Percentiles rank a stretch among this genome's conserved stretches.
These are phyloP conservation scores for Saccharomyces hybrid DNA, from an alignment of 1,139 yeast genomes.

Conservation along the genomic window DNA sequence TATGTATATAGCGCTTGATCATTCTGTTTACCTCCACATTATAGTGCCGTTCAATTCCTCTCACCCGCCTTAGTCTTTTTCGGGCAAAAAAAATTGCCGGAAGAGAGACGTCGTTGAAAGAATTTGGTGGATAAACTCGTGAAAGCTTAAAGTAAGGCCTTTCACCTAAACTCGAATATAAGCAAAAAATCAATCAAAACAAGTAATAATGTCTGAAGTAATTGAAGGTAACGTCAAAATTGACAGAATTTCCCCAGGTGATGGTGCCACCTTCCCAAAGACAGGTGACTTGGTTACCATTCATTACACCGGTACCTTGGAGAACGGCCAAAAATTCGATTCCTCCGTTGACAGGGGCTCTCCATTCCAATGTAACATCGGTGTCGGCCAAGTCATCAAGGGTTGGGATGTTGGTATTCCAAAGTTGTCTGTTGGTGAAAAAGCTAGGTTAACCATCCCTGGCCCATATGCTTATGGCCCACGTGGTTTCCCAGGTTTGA, in stretches of 20 bases:
- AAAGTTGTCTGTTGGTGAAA: conserved; percentile 83
- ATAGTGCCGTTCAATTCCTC: not conserved
- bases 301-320: conserved; percentile 92
- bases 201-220: conserved; percentile 28
- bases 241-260: conserved; percentile 43
- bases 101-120: not conserved
- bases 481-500: conserved; percentile 92
- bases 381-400: conserved; percentile 91
- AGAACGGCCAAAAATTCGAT: conserved; percentile 91
- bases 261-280: conserved; percentile 79
- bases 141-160: not conserved
- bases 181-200: not conserved
- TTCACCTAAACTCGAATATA: not conserved
- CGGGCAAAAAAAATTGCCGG: not conserved
- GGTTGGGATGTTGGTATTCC: conserved; percentile 97
- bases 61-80: not conserved
- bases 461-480: conserved; percentile 90
- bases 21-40: not conserved
- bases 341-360: conserved; percentile 89
- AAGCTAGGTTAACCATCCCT: conserved; percentile 85
- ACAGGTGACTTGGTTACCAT: conserved; percentile 82
- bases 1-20: not conserved
- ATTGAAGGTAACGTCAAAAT: conserved; percentile 37
- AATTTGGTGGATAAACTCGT: not conserved
- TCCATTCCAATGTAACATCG: conserved; percentile 89